Base-by-base conservation (phyloP, 208 protist species). In the Trypanosoma platydactyli region DNA sequence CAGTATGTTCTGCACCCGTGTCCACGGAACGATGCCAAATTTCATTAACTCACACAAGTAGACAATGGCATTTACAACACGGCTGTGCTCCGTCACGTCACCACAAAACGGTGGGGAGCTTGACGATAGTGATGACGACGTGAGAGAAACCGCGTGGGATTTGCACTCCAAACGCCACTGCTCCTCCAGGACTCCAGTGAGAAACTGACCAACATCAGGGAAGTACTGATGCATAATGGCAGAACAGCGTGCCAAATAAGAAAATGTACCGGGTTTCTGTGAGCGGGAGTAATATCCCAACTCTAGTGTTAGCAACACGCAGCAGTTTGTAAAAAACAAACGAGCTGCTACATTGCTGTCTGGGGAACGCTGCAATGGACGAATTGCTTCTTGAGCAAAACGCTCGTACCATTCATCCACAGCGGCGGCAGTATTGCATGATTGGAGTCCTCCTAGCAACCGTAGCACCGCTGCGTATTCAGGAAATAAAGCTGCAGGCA, bases 251-350 rank as follows among this genome's bases (percentile, higher is more conserved):
- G 69, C 49, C 25, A 62, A 42, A 24, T 35, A 62, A 5, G 60
- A 50, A 12, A 75, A 29, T 25, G 45, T 63, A 12, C 62, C 53
- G 18, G 58, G 51, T 18, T 49, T 5, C 0, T 30, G 44, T 5
- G 49, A n/a, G 13, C 50, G 20, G 22, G 60, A 44, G 41, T 38
- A 63, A 30, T 75, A 35, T 1, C 61, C n/a, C 50, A 68, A 20
- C 33, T 75, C 69, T 11, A 68, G 41, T 18, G 41, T 35, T 20
- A 75, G 20, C 33, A 75, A 53, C 24, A 75, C 49, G 20, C 55
- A 30, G 49, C 69, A 75, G 33, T 75, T 75, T 51, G 56, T 64
- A 48, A 75, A 75, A 38, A 75, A 75, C n/a, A 65, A 18, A n/a
- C 29, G 15, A 24, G 49, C 67, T 7, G 12, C 18, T 22, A 42